These are phyloP conservation scores for Xylaria bambusicola DNA, from an alignment of 495 filamentous ascomycete genomes.

Conservation along the genomic window DNA sequence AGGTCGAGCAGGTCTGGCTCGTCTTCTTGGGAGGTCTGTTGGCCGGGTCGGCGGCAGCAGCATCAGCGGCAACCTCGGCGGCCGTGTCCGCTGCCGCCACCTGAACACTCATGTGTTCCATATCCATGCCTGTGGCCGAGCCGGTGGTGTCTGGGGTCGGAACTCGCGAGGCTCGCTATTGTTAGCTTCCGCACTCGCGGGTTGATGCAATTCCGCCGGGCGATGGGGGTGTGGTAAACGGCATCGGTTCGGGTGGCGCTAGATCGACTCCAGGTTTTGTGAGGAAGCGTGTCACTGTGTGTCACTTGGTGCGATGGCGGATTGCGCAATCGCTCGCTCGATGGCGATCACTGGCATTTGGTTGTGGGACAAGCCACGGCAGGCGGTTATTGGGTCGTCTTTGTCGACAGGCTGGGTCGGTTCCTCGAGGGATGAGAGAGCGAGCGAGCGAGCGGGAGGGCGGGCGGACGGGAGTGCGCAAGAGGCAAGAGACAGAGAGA, in stretches of 20 bases:
- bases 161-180: conserved; percentile 15
- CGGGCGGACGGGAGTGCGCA: no score
- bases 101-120: conserved; percentile 40
- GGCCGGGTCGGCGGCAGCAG: conserved; percentile 32
- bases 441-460: no score
- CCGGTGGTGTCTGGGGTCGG: no score
- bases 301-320: neutral
- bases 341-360: neutral
- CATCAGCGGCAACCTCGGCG: conserved; percentile 36
- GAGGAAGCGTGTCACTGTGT: neutral
- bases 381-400: conserved; percentile 7
- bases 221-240: conserved; percentile 18
- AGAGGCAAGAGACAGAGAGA: no score
- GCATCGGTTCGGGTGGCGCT: conserved; percentile 16
- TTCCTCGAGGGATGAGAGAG: neutral
- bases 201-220: conserved; percentile 19
- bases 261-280: neutral
- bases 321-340: conserved; percentile 17
- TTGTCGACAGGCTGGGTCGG: neutral
- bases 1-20: conserved; percentile 48
- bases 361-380: neutral
- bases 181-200: conserved; percentile 16
- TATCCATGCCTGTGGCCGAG: conserved; percentile 30
- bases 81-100: conserved; percentile 36
- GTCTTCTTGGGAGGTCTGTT: conserved; percentile 39